A percentile compares a stretch with the other conserved stretches of the same genome.
Evolutionary conservation across 208 protist species (phyloP).

Genomic region (Trypanosomatidae sp.): DNA sequence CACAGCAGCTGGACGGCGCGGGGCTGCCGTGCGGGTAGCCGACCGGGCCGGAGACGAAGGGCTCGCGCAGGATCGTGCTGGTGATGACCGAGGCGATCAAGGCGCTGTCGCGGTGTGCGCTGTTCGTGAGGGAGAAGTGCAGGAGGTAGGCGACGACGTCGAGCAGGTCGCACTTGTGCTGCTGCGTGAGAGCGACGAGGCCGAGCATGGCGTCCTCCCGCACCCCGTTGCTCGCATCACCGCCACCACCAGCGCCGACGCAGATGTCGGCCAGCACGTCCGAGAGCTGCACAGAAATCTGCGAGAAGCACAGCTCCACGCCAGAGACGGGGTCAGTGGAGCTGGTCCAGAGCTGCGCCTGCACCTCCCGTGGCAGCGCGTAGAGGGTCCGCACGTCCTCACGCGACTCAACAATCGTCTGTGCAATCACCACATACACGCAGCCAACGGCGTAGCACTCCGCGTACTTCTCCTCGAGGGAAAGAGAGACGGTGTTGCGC

Average conservation of each 20-base stretch:
- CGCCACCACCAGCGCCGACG: not conserved
- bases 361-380: conserved; percentile 22
- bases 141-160: conserved; percentile 56
- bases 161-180: conserved; percentile 41
- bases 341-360: conserved; percentile 54
- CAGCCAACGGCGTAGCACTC: conserved; percentile 51
- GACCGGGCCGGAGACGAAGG: conserved; percentile 50
- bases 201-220: not conserved
- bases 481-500: conserved; percentile 41
- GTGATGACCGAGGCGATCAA: conserved; percentile 39
- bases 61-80: conserved; percentile 58
- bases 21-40: conserved; percentile 81
- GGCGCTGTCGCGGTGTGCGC: conserved; percentile 18
- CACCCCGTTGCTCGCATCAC: not conserved
- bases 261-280: conserved; percentile 41
- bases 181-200: conserved; percentile 1
- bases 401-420: conserved; percentile 66
- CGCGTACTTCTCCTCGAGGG: conserved; percentile 55
- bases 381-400: conserved; percentile 47
- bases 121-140: conserved; percentile 61
- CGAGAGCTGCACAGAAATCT: conserved; percentile 32
- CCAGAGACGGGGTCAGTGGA: conserved; percentile 31
- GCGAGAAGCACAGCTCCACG: conserved; percentile 43
- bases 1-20: conserved; percentile 11
- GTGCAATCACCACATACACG: conserved; percentile 60